Evolutionary conservation across 208 protist genomes (phyloP).

Genomic region (Leishmania lainsoni): DNA sequence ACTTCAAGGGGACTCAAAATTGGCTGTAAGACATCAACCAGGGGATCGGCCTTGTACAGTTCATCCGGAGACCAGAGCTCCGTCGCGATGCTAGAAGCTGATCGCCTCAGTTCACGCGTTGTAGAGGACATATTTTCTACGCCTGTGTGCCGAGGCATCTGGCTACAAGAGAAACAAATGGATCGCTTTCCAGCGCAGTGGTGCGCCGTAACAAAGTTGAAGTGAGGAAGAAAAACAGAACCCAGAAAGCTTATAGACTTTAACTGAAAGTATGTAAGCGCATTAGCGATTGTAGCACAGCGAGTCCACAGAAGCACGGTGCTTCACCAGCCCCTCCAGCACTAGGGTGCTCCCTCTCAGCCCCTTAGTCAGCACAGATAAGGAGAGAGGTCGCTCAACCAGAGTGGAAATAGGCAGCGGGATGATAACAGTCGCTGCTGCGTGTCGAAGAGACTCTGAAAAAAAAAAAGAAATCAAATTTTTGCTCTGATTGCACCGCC

Average conservation of each 20-base stretch:
- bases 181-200: not conserved
- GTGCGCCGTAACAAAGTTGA: not conserved
- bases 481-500: not conserved
- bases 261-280: not conserved
- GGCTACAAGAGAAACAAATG: not conserved
- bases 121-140: constrained; percentile 1
- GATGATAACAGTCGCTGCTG: not conserved
- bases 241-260: not conserved
- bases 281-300: no score
- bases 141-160: not conserved
- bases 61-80: constrained; percentile 37
- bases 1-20: constrained; percentile 12
- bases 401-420: not conserved
- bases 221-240: not conserved
- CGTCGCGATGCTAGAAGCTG: constrained; percentile 9
- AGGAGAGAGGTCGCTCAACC: not conserved
- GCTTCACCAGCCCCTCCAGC: not conserved
- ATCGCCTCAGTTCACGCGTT: constrained; percentile 15
- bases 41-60: constrained; percentile 22
- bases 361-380: not conserved
- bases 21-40: constrained; percentile 26
- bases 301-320: not conserved
- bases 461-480: not conserved
- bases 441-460: not conserved
- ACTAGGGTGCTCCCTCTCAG: not conserved